These are phyloP conservation scores for Neurospora sp. DNA, from an alignment of 495 filamentous ascomycete species.

Conservation along the genomic window DNA sequence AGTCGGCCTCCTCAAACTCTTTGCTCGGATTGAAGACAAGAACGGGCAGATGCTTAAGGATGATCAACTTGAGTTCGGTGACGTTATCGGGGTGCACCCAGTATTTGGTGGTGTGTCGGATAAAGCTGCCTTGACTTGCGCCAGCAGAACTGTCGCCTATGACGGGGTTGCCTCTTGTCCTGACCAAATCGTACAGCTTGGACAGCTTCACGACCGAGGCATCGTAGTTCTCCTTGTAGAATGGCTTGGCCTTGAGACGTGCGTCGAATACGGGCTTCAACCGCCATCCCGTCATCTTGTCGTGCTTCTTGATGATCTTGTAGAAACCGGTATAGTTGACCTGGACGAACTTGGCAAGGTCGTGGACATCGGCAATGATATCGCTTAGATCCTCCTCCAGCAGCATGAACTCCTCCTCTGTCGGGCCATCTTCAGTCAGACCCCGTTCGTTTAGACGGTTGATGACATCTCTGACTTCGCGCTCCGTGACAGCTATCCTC, in stretches of 20 bases:
- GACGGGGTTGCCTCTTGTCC: slow-evolving; percentile 84
- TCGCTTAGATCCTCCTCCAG: slow-evolving; percentile 93
- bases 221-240: slow-evolving; percentile 98
- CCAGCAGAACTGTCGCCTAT: slow-evolving; percentile 87
- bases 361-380: slow-evolving; percentile 97
- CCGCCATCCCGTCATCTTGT: slow-evolving; percentile 94
- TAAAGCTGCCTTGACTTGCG: slow-evolving; percentile 87
- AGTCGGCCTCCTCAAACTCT: slow-evolving; percentile 82
- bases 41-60: slow-evolving; percentile 94
- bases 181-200: slow-evolving; percentile 86
- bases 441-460: slow-evolving; percentile 53
- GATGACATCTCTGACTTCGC: slow-evolving; percentile 82
- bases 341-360: slow-evolving; percentile 96
- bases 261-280: slow-evolving; percentile 90
- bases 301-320: slow-evolving; percentile 99
- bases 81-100: slow-evolving; percentile 99
- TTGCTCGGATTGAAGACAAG: slow-evolving; percentile 96
- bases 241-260: slow-evolving; percentile 86
- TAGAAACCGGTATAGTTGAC: slow-evolving; percentile 99
- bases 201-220: slow-evolving; percentile 92
- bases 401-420: slow-evolving; percentile 87
- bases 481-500: slow-evolving; percentile 74
- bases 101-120: slow-evolving; percentile 97
- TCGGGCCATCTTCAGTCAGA: slow-evolving; percentile 46
- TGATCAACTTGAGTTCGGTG: slow-evolving; percentile 93